Conservation (phyloP, 345 rosid species). For the Gossypium mustelinum region DNA sequence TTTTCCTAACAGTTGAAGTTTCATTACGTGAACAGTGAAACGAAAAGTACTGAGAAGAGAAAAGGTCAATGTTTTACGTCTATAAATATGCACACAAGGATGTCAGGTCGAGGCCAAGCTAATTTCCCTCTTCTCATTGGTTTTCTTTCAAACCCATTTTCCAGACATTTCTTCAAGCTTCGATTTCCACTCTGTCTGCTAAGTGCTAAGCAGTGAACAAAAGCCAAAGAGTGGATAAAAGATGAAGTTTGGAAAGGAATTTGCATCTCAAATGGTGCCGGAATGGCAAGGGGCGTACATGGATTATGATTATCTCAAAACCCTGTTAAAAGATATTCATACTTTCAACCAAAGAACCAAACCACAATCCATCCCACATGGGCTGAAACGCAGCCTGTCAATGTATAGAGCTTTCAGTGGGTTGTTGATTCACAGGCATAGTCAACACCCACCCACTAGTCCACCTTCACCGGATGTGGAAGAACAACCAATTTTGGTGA, state of each 20-base stretch:
- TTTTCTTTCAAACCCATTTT: neutral
- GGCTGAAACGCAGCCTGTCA: constrained; percentile 10
- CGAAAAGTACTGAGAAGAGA: neutral
- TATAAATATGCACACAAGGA: neutral
- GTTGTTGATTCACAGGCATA: constrained; percentile 22
- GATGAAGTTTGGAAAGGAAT: constrained; percentile 81
- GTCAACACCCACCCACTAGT: constrained; percentile 16
- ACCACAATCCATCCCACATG: constrained; percentile 19
- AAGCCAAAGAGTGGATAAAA: neutral
- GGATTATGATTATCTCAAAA: constrained; percentile 52
- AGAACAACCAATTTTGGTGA: constrained; percentile 36
- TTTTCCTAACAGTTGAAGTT: neutral
- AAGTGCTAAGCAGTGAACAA: neutral
- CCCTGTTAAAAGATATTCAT: constrained; percentile 47
- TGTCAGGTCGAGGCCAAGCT: neutral
- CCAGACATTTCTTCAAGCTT: neutral
- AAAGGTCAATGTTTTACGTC: neutral
- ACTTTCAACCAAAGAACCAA: constrained; percentile 31
- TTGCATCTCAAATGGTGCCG: constrained; percentile 59
- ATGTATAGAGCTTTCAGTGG: constrained; percentile 67
- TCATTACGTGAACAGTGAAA: neutral
- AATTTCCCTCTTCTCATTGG: neutral
- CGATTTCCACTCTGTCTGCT: neutral
- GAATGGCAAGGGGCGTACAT: constrained; percentile 74
- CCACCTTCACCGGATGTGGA: constrained; percentile 29